Conservation (phyloP, 495 filamentous ascomycete species). For the Lentithecium fluviatile region DNA sequence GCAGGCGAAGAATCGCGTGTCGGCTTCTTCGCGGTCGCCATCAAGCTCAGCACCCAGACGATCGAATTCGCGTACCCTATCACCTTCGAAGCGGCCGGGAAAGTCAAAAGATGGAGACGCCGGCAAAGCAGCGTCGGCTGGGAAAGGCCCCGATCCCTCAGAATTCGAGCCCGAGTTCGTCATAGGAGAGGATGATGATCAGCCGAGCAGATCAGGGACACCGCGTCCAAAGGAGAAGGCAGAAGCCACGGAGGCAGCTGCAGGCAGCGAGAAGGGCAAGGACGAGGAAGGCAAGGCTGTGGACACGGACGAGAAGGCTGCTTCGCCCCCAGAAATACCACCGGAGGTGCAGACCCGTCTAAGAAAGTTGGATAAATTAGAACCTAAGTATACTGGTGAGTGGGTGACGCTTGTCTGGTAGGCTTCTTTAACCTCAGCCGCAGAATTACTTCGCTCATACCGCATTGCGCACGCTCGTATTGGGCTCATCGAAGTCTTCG, state of each 20-base stretch:
- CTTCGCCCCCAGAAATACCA: slow-evolving; percentile 60
- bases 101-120: slow-evolving; percentile 48
- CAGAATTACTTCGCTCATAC: slow-evolving; percentile 89
- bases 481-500: slow-evolving; percentile 84
- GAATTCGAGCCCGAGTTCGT: slow-evolving; percentile 81
- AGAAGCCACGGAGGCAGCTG: slow-evolving; percentile 2
- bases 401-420: neutral
- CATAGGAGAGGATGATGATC: slow-evolving; percentile 70
- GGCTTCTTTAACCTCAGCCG: slow-evolving; percentile 7
- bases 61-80: slow-evolving; percentile 51
- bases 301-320: slow-evolving; percentile 38
- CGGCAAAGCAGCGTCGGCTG: slow-evolving; percentile 49
- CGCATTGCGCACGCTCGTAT: slow-evolving; percentile 83
- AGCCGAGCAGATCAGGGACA: slow-evolving; percentile 56
- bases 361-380: slow-evolving; percentile 80
- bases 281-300: slow-evolving; percentile 37
- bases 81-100: slow-evolving; percentile 54
- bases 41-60: slow-evolving; percentile 51
- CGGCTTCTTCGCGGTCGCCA: slow-evolving; percentile 51
- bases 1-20: slow-evolving; percentile 67
- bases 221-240: slow-evolving; percentile 43
- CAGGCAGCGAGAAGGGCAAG: slow-evolving; percentile 33
- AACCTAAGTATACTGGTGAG: slow-evolving; percentile 79
- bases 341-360: slow-evolving; percentile 69
- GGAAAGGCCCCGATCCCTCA: slow-evolving; percentile 70